These are phyloP conservation scores for Spinellus fusiger DNA, from an alignment of 192 early-diverging fungal genomes.

Conservation along the genomic window DNA sequence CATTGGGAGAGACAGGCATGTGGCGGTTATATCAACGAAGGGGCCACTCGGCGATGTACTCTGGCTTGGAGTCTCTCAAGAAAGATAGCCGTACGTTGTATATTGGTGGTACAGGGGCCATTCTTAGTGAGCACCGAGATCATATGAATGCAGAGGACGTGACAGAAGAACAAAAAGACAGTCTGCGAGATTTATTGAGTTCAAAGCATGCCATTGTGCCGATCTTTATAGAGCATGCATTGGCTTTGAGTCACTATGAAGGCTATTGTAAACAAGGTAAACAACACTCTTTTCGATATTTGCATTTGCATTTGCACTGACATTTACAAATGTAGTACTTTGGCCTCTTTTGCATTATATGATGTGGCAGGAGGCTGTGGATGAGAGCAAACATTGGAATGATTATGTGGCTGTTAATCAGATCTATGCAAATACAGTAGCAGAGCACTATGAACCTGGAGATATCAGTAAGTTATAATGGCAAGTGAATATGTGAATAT, in stretches of 20 bases:
- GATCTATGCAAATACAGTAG: slow-evolving; percentile 68
- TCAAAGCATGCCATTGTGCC: slow-evolving; percentile 58
- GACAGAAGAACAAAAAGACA: slow-evolving; percentile 42
- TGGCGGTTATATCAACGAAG: slow-evolving; percentile 40
- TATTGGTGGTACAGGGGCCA: slow-evolving; percentile 69
- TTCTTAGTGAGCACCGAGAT: slow-evolving; percentile 53
- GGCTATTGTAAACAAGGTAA: slow-evolving; percentile 93
- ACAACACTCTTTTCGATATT: slow-evolving; percentile 1
- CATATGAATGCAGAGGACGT: slow-evolving; percentile 47
- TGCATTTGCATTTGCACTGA: neutral
- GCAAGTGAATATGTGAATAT: neutral
- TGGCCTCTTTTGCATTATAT: slow-evolving; percentile 97
- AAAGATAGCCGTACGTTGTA: slow-evolving; percentile 56
- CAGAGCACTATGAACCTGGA: slow-evolving; percentile 63
- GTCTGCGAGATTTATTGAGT: slow-evolving; percentile 49
- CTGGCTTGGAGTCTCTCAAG: slow-evolving; percentile 68
- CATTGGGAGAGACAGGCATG: slow-evolving; percentile 8
- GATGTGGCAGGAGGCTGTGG: slow-evolving; percentile 71
- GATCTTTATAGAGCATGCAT: slow-evolving; percentile 69
- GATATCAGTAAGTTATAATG: slow-evolving; percentile 62
- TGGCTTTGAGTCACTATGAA: slow-evolving; percentile 84
- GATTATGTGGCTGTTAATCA: slow-evolving; percentile 81
- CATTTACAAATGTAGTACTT: slow-evolving; percentile 51
- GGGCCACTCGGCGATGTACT: slow-evolving; percentile 87
- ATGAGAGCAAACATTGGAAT: slow-evolving; percentile 60